Evolutionary conservation across 805 yeast species (phyloP).

Genomic region (Monosporozyma aquatica): DNA sequence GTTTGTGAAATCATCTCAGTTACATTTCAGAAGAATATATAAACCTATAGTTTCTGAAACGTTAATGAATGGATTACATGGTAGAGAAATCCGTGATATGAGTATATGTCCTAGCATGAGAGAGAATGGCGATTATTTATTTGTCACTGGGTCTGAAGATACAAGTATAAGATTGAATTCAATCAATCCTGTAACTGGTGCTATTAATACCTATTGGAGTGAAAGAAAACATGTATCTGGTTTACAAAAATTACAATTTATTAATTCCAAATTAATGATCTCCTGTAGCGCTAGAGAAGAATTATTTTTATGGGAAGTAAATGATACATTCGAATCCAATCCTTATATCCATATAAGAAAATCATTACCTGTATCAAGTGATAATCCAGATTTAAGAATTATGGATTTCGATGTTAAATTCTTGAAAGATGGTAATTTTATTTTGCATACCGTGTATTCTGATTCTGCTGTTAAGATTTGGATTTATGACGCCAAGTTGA

Average conservation of each 20-base stretch:
- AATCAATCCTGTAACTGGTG: constrained; percentile 32
- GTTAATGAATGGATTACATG: constrained; percentile 67
- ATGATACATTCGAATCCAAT: constrained; percentile 25
- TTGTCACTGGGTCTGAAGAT: constrained; percentile 85
- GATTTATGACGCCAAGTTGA: constrained; percentile 36
- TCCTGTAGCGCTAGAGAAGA: constrained; percentile 84
- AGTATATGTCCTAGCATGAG: constrained; percentile 31
- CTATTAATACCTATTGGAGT: constrained; percentile 44
- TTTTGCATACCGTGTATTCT: constrained; percentile 66
- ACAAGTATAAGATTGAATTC: constrained; percentile 59
- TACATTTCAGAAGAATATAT: constrained; percentile 33
- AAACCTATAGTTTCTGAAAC: constrained; percentile 24
- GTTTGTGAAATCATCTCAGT: constrained; percentile 49
- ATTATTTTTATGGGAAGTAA: constrained; percentile 66
- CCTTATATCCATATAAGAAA: constrained; percentile 44
- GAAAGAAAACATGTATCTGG: constrained; percentile 84
- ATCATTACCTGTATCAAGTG: constrained; percentile 45
- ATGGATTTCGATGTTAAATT: constrained; percentile 68
- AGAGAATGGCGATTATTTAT: constrained; percentile 30
- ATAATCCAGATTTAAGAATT: constrained; percentile 74
- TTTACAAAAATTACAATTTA: constrained; percentile 60
- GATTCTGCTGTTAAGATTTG: constrained; percentile 70
- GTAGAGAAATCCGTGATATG: constrained; percentile 79
- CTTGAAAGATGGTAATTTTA: constrained; percentile 22
- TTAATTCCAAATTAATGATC: constrained; percentile 41